Evolutionary conservation across 306 rosid genomes (phyloP), one percentile per base, ranked within the genome.

Genomic region (Dryas drummondii): DNA sequence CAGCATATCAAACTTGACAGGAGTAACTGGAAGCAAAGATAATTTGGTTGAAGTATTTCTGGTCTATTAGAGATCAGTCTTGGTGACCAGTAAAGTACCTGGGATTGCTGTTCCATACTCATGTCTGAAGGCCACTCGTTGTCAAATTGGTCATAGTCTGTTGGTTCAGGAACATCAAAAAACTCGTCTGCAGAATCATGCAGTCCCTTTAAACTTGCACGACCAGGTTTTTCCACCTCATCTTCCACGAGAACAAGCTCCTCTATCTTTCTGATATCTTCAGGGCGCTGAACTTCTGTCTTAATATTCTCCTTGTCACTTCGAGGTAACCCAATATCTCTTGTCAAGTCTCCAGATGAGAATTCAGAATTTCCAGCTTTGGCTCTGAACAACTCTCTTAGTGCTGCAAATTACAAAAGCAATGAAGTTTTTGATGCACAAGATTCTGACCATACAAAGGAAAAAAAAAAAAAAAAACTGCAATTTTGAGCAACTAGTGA

Each of bases 81-180:
- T 54, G 47, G 62, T 75, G 61, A 79, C 47, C 15, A 70, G 64
- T 27, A 32, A 46, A 54, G 72, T 87, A 89, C 96, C 90, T 12
- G 37, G 45, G 87, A 64, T 32, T 73, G 74, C 26, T 79, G 85
- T 62, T 88, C 92, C 68, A 44, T 32, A 69, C 66, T 69, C 70
- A 47, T 15, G 84, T 73, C 89, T 16, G 84, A 15, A 53, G 87
- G 68, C 96, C 96, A 86, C 13, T 86, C 88, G 78, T 76, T 86
- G 19, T 87, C 90, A 59, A 72, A 82, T n/a, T 78, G 81, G 75
- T 84, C 84, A 52, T 42, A 76, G 5, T 89, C 97, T 2, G 86
- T 59, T 69, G 96, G 74, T 67, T 91, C 98, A 71, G 91, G 89
- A 85, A 91, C 97, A 85, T 93, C 98, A 74, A 85, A 93, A 66